Base-by-base conservation (phyloP, 2,329 filamentous ascomycete species). In the Botrytis aclada region DNA sequence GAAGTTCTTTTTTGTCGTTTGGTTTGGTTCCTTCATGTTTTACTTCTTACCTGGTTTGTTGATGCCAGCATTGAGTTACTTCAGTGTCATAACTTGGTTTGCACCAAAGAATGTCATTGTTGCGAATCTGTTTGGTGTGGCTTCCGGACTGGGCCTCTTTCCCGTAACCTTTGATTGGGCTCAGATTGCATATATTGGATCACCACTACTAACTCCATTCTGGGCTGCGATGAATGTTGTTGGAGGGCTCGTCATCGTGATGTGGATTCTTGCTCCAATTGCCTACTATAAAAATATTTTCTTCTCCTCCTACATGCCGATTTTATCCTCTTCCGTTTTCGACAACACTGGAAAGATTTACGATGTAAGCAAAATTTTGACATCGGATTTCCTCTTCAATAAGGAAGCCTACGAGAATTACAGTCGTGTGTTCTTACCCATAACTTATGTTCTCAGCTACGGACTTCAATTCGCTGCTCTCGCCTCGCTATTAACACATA, bases 111-210 rank as follows among this genome's bases (percentile, higher is more conserved):
- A 92, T 77, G 92, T 96, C n/a, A 89, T 97, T 4, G 84, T 97
- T 62, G 92, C 94, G 43, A 97, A 97, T 81, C 84, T 97, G 76
- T 97, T 97, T 79, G 94, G 94, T 25, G 92, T 95, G 25, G 88
- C 90, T n/a, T 95, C 93, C 2, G 94, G 94, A 3, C 86, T 97
- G 22, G 93, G 93, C 0, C 83, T 97, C 47, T 94, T 97, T 75
- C 94, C 94, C 0, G 81, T 97, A 78, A 97, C 94, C 0, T 97
- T 97, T 79, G 94, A 97, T 83, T 97, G 94, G 94, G 92, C 93
- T 0, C 94, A 97, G 80, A 91, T 97, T 75, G 93, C 94, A 0
- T 91, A 81, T 79, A 96, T 97, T 77, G 94, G 94, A 25, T 96
- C 93, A 6, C 94, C 92, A 0, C 84, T 97, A 10, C 86, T 96